phyloP scores from a whole-genome alignment of 345 rosid species.

The Pugionium cornutum region DNA sequence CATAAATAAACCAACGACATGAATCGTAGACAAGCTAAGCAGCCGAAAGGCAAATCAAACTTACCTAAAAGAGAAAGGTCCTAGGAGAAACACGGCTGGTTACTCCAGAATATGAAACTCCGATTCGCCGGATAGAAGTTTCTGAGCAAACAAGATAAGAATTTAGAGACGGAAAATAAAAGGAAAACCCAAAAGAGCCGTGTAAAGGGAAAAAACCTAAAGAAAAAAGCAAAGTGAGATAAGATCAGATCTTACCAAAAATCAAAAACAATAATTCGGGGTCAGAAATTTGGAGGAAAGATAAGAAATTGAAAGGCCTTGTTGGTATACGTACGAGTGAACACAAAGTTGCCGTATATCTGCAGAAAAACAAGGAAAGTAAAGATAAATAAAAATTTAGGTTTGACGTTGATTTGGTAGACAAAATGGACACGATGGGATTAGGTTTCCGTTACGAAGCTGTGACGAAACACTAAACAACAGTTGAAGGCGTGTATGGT shows the following conservation, averaged over 20 bases:
- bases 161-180: conserved; percentile 15
- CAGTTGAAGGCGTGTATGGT: conserved; percentile 28
- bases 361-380: neutral
- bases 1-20: neutral
- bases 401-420: conserved; percentile 35
- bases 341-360: conserved; percentile 20
- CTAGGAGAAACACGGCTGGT: conserved; percentile 2
- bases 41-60: neutral
- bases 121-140: conserved; percentile 22
- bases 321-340: conserved; percentile 13
- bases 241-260: conserved; percentile 18
- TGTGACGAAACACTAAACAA: conserved; percentile 28
- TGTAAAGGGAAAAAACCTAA: neutral
- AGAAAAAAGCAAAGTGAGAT: neutral
- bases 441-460: conserved; percentile 26
- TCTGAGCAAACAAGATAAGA: conserved; percentile 18
- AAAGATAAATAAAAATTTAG: neutral
- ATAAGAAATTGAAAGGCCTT: conserved; percentile 19
- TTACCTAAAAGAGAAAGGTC: conserved; percentile 32
- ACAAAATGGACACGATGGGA: conserved; percentile 7
- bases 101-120: conserved; percentile 16
- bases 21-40: neutral
- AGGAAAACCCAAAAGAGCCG: neutral
- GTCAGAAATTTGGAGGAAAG: conserved; percentile 33
- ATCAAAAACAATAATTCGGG: neutral